These are phyloP conservation scores for Blastobotrys persicus DNA, from an alignment of 1,139 yeast species.

Conservation along the genomic window DNA sequence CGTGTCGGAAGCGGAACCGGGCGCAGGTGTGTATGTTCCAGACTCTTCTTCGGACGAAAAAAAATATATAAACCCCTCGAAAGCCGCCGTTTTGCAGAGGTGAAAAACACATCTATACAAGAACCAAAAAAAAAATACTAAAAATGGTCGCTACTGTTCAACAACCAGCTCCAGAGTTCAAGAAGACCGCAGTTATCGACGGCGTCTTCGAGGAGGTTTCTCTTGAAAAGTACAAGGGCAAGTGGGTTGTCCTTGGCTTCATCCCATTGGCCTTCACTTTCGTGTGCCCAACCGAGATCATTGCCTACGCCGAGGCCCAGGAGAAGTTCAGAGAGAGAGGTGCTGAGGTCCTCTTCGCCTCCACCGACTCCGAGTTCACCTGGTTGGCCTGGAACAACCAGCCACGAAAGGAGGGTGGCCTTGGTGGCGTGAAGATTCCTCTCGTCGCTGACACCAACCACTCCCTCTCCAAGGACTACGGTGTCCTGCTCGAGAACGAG, in stretches of 20 bases:
- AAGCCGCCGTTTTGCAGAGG: not conserved
- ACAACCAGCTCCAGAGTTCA: conserved; percentile 94
- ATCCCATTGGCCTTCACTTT: conserved; percentile 99
- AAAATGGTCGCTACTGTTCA: conserved; percentile 86
- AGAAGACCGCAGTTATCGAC: conserved; percentile 93
- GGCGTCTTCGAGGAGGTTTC: conserved; percentile 94
- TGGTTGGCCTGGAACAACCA: conserved; percentile 97
- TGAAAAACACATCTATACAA: too few species aligned
- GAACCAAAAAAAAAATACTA: too few species aligned
- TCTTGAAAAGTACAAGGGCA: conserved; percentile 91
- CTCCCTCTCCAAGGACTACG: conserved; percentile 89
- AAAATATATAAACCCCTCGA: conserved; percentile 11
- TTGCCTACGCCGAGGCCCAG: conserved; percentile 95
- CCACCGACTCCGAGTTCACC: conserved; percentile 97
- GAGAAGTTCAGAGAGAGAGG: conserved; percentile 85
- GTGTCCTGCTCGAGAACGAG: conserved; percentile 92
- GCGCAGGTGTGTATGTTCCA: conserved; percentile 3
- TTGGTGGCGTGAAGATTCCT: conserved; percentile 92
- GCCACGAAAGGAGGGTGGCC: conserved; percentile 96
- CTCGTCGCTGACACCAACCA: conserved; percentile 96
- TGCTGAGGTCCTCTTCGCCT: conserved; percentile 88
- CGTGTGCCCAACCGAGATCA: conserved; percentile 98
- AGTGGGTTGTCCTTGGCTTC: conserved; percentile 95
- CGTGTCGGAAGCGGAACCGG: not conserved
- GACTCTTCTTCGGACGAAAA: conserved; percentile 1